Evolutionary conservation across 2,329 filamentous ascomycete genomes (phyloP).

Genomic region (Ophiocordyceps camponoti-leonardi): DNA sequence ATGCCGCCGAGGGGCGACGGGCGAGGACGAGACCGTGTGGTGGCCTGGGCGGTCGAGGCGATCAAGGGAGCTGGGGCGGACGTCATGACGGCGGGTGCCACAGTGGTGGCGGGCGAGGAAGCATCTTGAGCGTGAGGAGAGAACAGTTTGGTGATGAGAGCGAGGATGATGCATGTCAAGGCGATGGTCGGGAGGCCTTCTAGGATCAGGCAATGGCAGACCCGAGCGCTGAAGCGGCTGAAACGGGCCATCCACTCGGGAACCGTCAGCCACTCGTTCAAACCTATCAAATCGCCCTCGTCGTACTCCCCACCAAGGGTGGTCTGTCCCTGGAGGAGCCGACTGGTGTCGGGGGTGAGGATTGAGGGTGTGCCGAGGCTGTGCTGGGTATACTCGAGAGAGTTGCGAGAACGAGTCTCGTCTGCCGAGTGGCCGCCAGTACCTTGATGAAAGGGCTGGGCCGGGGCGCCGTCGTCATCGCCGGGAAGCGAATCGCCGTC

Average conservation of each 20-base stretch:
- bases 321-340: background rate
- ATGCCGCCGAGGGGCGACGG: slow-evolving; percentile 7
- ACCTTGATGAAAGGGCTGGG: background rate
- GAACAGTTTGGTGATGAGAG: slow-evolving; percentile 12
- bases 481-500: slow-evolving; percentile 23
- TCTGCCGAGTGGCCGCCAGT: slow-evolving; percentile 6
- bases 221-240: slow-evolving; percentile 3
- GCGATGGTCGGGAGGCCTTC: slow-evolving; percentile 9
- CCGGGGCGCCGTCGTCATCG: slow-evolving; percentile 9
- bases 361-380: slow-evolving; percentile 26
- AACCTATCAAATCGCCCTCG: too few relatives aligned
- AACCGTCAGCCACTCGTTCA: slow-evolving; percentile 1
- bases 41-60: slow-evolving; percentile 3
- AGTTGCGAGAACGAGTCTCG: slow-evolving; percentile 19
- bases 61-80: slow-evolving; percentile 4
- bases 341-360: slow-evolving; percentile 16
- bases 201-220: slow-evolving; percentile 6
- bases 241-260: slow-evolving; percentile 5
- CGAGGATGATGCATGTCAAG: slow-evolving; percentile 7
- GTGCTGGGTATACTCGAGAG: slow-evolving; percentile 31
- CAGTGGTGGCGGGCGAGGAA: background rate
- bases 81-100: slow-evolving; percentile 8
- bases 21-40: slow-evolving; percentile 1
- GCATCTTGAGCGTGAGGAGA: slow-evolving; percentile 5
- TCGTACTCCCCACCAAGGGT: background rate